phyloP scores from a whole-genome alignment of 805 yeast species.

The Yarrowia porcina region DNA sequence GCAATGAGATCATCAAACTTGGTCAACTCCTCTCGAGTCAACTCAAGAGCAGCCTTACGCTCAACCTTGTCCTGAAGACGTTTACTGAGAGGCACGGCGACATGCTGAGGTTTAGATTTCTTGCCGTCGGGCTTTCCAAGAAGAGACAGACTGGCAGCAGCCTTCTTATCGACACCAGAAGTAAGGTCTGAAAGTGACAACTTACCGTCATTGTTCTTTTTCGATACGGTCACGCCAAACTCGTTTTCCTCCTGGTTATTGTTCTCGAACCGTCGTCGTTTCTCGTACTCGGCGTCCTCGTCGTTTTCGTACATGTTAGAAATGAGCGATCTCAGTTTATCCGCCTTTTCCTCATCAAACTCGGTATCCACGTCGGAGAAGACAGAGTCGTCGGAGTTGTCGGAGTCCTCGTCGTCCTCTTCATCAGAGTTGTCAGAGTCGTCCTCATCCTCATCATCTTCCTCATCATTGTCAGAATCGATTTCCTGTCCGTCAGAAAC shows the following conservation, averaged over 20 bases:
- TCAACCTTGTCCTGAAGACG: conserved; percentile 83
- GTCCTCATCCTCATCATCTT: neutral
- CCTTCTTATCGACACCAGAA: conserved; percentile 51
- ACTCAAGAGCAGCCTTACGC: conserved; percentile 84
- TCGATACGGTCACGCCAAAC: conserved; percentile 49
- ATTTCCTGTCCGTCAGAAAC: neutral
- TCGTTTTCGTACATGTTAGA: conserved; percentile 32
- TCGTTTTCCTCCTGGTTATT: conserved; percentile 65
- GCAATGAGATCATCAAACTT: conserved; percentile 86
- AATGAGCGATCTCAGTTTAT: conserved; percentile 40
- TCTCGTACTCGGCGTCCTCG: conserved; percentile 37
- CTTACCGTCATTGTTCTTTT: conserved; percentile 46
- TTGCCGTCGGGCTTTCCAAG: conserved; percentile 37
- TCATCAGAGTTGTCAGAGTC: conserved; percentile 29
- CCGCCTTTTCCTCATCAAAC: conserved; percentile 46
- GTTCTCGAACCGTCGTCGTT: conserved; percentile 50
- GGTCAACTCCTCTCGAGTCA: conserved; percentile 78
- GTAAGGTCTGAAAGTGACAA: conserved; percentile 70
- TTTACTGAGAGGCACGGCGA: conserved; percentile 79
- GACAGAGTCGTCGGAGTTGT: conserved; percentile 32
- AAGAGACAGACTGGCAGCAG: conserved; percentile 49
- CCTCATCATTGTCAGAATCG: neutral
- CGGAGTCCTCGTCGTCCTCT: conserved; percentile 18
- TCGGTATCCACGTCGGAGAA: conserved; percentile 27
- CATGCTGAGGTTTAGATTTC: conserved; percentile 43